These are phyloP conservation scores for Bacterosira constricta DNA, from an alignment of 108 stramenopile genomes.

Conservation along the genomic window DNA sequence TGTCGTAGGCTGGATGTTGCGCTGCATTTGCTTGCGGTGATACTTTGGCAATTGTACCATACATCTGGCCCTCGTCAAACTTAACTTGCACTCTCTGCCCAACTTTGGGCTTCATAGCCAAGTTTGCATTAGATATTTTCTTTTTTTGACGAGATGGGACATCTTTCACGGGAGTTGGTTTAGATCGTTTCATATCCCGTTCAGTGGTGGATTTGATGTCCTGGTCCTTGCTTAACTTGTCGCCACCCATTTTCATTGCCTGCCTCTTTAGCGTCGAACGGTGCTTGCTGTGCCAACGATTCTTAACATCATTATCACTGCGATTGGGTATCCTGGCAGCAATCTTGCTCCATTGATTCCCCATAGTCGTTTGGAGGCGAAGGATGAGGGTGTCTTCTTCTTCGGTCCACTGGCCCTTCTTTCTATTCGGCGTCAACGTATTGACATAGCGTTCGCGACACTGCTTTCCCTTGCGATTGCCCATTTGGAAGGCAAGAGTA, in stretches of 20 bases:
- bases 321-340: constrained; percentile 35
- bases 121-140: background rate
- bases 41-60: background rate
- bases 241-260: background rate
- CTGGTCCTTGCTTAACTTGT: background rate
- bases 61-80: background rate
- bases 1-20: background rate
- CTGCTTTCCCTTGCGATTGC: constrained; percentile 14
- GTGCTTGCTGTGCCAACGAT: constrained; percentile 14
- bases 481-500: background rate
- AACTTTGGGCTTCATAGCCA: background rate
- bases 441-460: constrained; percentile 84
- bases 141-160: too few relatives aligned
- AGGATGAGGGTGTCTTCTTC: constrained; percentile 68
- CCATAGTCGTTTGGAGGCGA: constrained; percentile 46
- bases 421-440: constrained; percentile 77
- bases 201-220: background rate
- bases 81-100: background rate
- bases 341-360: constrained; percentile 74
- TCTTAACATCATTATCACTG: constrained; percentile 20
- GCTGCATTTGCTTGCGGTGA: background rate
- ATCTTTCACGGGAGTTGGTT: background rate
- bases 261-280: background rate
- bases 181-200: background rate
- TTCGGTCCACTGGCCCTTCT: constrained; percentile 65